Evolutionary conservation across 2,329 filamentous ascomycete genomes (phyloP), one percentile per base, ranked within the genome.

Genomic region (Sclerotinia borealis): DNA sequence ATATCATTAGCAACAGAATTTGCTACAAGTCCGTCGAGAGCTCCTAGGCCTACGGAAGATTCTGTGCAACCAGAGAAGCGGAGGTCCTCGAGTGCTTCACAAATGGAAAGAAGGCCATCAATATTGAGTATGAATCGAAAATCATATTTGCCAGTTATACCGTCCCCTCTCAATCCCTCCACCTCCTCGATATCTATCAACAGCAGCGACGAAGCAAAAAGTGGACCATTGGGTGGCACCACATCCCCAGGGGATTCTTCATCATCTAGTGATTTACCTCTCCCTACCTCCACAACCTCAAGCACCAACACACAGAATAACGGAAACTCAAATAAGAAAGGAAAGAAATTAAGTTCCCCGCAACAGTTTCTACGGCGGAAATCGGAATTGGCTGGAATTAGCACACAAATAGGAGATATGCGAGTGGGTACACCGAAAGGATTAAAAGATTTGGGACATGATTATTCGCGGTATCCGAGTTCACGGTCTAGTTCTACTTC

Each of bases 121-220:
- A 45, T 47, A 5, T 22, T 52, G 25, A 64, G 64, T 31, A 54
- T 67, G 29, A 67, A 55, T 11, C 64, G 64, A 48, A 66, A 49
- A 43, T 60, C 64, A 25, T 73, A 76, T 61, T 64, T 67, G 15
- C 72, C 73, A 1, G 64, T 55, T 22, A 52, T 72, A 15, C 69
- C 74, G 4, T 75, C 74, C 7, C 73, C 72, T n/a, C 64, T 74
- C 31, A 73, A 73, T 56, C 67, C 70, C 11, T 67, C 70, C 5
- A 65, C 70, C 9, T 61, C 62, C 2, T 51, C 63, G 11, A 61
- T 56, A 13, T 61, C 64, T 22, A 19, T 65, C 6, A 66, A 55
- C 37, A 66, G 62, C 19, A 59, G 66, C 13, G 68, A 66, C 19
- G 66, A 63, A 48, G 50, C 41, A 15, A 62, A 62, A 34, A 62